Conservation (phyloP, 495 filamentous ascomycete genomes). For the Ramalina peruviana region DNA sequence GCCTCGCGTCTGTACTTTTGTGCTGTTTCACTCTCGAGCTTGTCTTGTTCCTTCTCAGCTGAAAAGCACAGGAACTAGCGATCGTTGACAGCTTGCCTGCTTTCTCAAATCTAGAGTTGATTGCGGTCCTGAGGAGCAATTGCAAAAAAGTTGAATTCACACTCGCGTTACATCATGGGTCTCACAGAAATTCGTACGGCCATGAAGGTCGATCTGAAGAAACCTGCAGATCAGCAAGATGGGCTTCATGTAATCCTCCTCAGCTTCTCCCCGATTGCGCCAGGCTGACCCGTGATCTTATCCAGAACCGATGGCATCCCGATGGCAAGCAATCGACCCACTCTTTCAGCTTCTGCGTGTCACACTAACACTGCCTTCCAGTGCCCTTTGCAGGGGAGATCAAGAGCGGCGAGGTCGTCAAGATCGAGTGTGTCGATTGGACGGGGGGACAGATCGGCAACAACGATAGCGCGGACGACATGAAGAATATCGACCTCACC, state of each 20-base stretch:
- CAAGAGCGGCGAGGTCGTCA: slow-evolving; percentile 75
- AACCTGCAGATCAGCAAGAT: slow-evolving; percentile 59
- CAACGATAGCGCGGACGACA: slow-evolving; percentile 79
- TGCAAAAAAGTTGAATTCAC: slow-evolving; percentile 2
- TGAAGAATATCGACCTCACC: slow-evolving; percentile 74
- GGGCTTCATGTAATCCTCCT: slow-evolving; percentile 54
- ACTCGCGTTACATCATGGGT: slow-evolving; percentile 30
- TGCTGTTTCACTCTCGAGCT: not conserved
- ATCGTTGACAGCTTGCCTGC: not conserved
- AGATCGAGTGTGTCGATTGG: slow-evolving; percentile 93
- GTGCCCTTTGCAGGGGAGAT: slow-evolving; percentile 68
- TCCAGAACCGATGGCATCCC: slow-evolving; percentile 86
- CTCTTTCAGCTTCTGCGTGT: not conserved
- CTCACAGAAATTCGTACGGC: slow-evolving; percentile 53
- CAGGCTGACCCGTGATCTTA: slow-evolving; percentile 1
- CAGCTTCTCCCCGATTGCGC: not conserved
- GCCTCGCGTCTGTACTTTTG: not conserved
- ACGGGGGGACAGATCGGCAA: slow-evolving; percentile 76
- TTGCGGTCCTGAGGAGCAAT: not conserved
- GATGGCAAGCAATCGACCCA: slow-evolving; percentile 44
- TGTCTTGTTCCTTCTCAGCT: not conserved
- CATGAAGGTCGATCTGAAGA: slow-evolving; percentile 63
- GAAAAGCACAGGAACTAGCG: too few relatives aligned
- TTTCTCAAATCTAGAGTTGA: not conserved
- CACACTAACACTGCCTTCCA: slow-evolving; percentile 18